Evolutionary conservation across 192 early-diverging fungal species (phyloP), one percentile per base, ranked within the genome.

Genomic region (Podochytrium sp.): DNA sequence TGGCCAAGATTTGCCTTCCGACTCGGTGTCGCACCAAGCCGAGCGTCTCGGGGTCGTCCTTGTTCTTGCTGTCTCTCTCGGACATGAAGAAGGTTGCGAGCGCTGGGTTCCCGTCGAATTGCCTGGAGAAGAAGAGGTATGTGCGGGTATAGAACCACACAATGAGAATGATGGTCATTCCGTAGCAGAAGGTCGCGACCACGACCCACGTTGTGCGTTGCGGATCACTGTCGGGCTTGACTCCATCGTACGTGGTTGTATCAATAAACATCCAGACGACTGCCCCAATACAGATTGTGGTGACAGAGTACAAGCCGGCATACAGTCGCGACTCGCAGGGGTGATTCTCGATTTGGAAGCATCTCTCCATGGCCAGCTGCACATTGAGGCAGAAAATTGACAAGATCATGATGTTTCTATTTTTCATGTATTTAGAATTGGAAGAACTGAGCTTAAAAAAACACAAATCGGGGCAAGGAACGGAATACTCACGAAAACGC

Each of bases 291-390:
- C 25, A 50, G 29, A 66, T 16, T 0, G 65, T 43, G 39, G 50
- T n/a, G 33, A 2, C 0, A 35, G 35, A 16, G 34, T 40, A 66
- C 1, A 66, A 29, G 29, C 55, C 39, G 65, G 14, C 43, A n/a
- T 66, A 20, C 16, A 33, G n/a, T 18, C 10, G n/a, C 12, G 30
- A 6, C 43, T 50, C 23, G 65, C 39, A 16, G 27, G 14, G 7
- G 3, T 33, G 12, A 18, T 66, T 23, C 23, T 23, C 18, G 43
- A 66, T 66, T 16, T 12, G 35, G 30, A 66, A 66, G 27, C 33
- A 66, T 12, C 39, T 39, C 39, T 66, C 65, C 65, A 50, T 66
- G 39, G 65, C 65, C 10, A 66, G 43, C 16, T 25, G 27, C 1
- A 35, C 10, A 35, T 66, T 66, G 43, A 42, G 35, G 34, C 25